These are phyloP conservation scores for Pseudogymnoascus sp. DNA, from an alignment of 2,329 filamentous ascomycete species.

Conservation along the genomic window DNA sequence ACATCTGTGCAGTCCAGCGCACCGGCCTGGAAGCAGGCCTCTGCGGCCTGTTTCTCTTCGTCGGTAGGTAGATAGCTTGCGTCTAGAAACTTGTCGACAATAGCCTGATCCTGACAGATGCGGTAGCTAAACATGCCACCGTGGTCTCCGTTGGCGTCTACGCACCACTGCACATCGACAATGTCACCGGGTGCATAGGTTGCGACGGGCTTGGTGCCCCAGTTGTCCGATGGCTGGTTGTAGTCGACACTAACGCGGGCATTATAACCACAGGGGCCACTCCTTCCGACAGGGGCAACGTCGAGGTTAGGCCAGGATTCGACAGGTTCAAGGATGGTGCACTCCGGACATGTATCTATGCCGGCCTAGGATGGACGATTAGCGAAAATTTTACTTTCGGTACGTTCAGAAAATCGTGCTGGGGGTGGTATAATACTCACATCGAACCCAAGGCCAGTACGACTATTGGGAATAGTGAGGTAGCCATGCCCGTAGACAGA, in stretches of 20 bases:
- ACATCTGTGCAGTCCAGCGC: slow-evolving; percentile 42
- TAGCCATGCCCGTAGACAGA: slow-evolving; percentile 37
- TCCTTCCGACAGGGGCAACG: slow-evolving; percentile 37
- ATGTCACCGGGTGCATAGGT: slow-evolving; percentile 39
- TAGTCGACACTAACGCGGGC: slow-evolving; percentile 41
- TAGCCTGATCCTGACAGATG: slow-evolving; percentile 42
- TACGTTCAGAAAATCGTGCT: neutral
- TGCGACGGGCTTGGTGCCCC: slow-evolving; percentile 35
- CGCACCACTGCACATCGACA: slow-evolving; percentile 45
- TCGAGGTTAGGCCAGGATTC: slow-evolving; percentile 41
- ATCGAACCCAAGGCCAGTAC: slow-evolving; percentile 36
- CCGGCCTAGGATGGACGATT: slow-evolving; percentile 30
- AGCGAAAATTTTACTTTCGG: neutral
- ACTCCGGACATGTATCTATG: slow-evolving; percentile 44
- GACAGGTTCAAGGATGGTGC: slow-evolving; percentile 46
- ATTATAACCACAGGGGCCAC: slow-evolving; percentile 46
- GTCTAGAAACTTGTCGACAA: slow-evolving; percentile 43
- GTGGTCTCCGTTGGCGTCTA: slow-evolving; percentile 48
- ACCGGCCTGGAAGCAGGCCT: slow-evolving; percentile 43
- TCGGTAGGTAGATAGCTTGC: slow-evolving; percentile 40
- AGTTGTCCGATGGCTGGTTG: slow-evolving; percentile 38
- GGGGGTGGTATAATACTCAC: slow-evolving; percentile 24
- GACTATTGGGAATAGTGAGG: slow-evolving; percentile 35
- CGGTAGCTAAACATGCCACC: slow-evolving; percentile 49
- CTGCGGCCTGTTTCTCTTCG: slow-evolving; percentile 44